Evolutionary conservation across 495 filamentous ascomycete species (phyloP), one percentile per base, ranked within the genome.

Genomic region (Xylaria longipes): DNA sequence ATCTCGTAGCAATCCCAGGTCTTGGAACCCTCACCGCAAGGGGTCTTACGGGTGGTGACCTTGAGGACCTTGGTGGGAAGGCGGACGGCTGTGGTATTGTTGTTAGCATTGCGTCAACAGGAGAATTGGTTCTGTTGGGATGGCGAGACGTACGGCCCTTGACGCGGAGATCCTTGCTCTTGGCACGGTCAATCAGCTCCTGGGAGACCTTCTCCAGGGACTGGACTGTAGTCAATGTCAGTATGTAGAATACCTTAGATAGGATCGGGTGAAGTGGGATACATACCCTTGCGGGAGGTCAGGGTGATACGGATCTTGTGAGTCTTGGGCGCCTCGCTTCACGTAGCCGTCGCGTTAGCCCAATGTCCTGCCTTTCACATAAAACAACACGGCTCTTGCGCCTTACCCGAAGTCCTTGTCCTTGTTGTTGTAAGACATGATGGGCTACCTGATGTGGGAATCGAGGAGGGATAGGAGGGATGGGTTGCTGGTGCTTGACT

Each of bases 1-100:
- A 98, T 97, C 92, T 99, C 97, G 85, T 89, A 98, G 82, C 88
- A 91, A 86, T 99, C 96, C 96, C 96, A 98, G 81, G 96, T 99
- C 92, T 99, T 99, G 83, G 93, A 97, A 86, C 96, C 96, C 90
- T 99, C 96, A 91, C 96, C 96, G 84, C 94, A 96, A 82, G 96
- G 96, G 74, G 96, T 97, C 92, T 86, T 86, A 65, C 76, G 77
- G 72, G 94, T 97, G 80, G 94, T 95, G 89, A 98, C 89, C 88
- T 97, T 92, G 78, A 99, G 91, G 81, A 89, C 92, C 91, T 98
- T 97, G 87, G 96, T 98, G 73, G 96, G 96, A 73, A 99, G 93
- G 84, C 96, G 96, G 84, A 99, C 97, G 82, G 96, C 97, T 81
- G 95, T 60, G 95, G 89, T 92, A 78, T 92, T 92, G 93, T n/a